Conservation (phyloP, 805 yeast species). For the Cyberlindnera sargentensis region DNA sequence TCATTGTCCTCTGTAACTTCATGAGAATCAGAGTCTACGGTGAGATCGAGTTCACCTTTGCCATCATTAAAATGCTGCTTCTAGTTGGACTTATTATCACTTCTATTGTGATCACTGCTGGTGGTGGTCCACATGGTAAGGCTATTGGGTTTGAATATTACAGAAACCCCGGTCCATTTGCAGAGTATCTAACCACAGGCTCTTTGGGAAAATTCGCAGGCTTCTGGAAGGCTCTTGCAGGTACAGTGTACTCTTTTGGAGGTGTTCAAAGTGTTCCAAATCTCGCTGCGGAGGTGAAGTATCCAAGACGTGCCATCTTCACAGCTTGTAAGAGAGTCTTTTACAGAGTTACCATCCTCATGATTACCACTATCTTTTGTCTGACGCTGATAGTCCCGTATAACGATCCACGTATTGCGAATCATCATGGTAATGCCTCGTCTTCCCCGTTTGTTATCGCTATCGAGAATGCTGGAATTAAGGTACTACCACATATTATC, state of each 20-base stretch:
- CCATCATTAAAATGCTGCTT: slow-evolving; percentile 49
- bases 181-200: slow-evolving; percentile 25
- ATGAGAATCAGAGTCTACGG: slow-evolving; percentile 38
- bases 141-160: slow-evolving; percentile 32
- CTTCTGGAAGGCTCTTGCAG: slow-evolving; percentile 50
- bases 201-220: slow-evolving; percentile 53
- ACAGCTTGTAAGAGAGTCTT: slow-evolving; percentile 44
- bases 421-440: slow-evolving; percentile 22
- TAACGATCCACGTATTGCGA: slow-evolving; percentile 24
- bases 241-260: slow-evolving; percentile 56
- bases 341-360: slow-evolving; percentile 25
- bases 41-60: slow-evolving; percentile 51
- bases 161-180: slow-evolving; percentile 26
- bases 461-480: slow-evolving; percentile 39
- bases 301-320: slow-evolving; percentile 51
- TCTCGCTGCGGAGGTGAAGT: slow-evolving; percentile 47
- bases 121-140: slow-evolving; percentile 47
- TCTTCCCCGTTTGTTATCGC: slow-evolving; percentile 36
- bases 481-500: slow-evolving; percentile 28
- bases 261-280: slow-evolving; percentile 49
- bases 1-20: slow-evolving; percentile 29
- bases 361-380: slow-evolving; percentile 27
- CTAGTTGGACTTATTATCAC: slow-evolving; percentile 52
- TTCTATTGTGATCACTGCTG: slow-evolving; percentile 49
- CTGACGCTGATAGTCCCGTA: slow-evolving; percentile 30